Percentiles rank a stretch among this genome's conserved stretches.
Evolutionary conservation across 2,329 filamentous ascomycete genomes (phyloP).

Genomic region (Exophiala sideris): DNA sequence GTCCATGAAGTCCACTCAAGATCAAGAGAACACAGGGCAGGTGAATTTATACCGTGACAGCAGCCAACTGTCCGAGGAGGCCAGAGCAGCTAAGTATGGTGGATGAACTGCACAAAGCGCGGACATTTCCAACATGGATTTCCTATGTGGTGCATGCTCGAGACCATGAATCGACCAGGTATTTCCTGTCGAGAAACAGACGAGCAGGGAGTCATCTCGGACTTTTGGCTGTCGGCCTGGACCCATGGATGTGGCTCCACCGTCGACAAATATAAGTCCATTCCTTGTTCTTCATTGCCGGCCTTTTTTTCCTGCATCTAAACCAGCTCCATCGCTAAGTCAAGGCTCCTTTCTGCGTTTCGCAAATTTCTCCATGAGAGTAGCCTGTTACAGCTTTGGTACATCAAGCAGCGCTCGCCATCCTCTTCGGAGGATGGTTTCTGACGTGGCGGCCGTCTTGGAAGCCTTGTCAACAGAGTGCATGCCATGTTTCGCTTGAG

Average conservation of each 20-base stretch:
- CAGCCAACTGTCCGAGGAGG: slow-evolving; percentile 92
- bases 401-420: slow-evolving; percentile 78
- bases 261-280: slow-evolving; percentile 84
- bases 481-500: slow-evolving; percentile 86
- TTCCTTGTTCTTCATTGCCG: neutral
- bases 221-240: slow-evolving; percentile 88
- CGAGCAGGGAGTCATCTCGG: slow-evolving; percentile 90
- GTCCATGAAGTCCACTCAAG: slow-evolving; percentile 88
- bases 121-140: slow-evolving; percentile 85
- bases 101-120: slow-evolving; percentile 97
- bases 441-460: slow-evolving; percentile 73
- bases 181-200: slow-evolving; percentile 87
- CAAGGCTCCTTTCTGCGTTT: slow-evolving; percentile 69
- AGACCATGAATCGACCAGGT: slow-evolving; percentile 85
- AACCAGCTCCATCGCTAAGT: slow-evolving; percentile 69
- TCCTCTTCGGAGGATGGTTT: slow-evolving; percentile 15
- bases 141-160: slow-evolving; percentile 90
- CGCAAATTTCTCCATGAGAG: slow-evolving; percentile 66
- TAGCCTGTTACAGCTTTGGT: slow-evolving; percentile 99
- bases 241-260: slow-evolving; percentile 94
- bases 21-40: slow-evolving; percentile 61
- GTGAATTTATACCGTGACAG: slow-evolving; percentile 60
- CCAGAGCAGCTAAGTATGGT: slow-evolving; percentile 89
- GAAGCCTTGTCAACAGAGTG: slow-evolving; percentile 69
- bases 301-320: slow-evolving; percentile 4